A percentile compares a stretch with the other conserved stretches of the same genome.
Conservation (phyloP, 345 rosid species). For the Reutealis trisperma region DNA sequence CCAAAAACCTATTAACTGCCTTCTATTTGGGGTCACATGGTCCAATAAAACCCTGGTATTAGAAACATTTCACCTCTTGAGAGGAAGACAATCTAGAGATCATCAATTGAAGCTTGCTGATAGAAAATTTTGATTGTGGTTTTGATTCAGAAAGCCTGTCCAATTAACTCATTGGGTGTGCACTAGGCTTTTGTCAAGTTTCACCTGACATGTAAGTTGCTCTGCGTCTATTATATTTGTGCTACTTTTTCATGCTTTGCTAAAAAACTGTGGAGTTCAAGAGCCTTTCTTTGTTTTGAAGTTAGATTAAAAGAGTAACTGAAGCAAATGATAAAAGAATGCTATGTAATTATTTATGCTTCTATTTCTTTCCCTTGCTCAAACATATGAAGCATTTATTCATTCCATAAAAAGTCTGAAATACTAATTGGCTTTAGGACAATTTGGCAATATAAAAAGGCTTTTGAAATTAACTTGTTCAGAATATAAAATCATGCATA, state of each 20-base stretch:
- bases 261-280: background rate
- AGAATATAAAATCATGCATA: background rate
- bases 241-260: background rate
- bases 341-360: no score
- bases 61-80: background rate
- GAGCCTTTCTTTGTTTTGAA: background rate
- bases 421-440: slow-evolving; percentile 8
- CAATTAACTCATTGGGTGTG: background rate
- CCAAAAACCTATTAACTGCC: background rate
- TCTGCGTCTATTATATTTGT: background rate
- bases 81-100: background rate
- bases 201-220: background rate
- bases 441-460: slow-evolving; percentile 17
- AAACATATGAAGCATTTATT: background rate
- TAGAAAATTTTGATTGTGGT: background rate
- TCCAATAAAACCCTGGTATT: background rate
- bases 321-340: background rate
- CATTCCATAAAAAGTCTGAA: background rate
- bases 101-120: background rate
- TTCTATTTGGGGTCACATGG: background rate
- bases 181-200: background rate
- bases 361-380: background rate
- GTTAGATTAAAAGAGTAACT: background rate
- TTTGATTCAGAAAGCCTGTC: background rate
- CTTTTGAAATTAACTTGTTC: background rate